Evolutionary conservation across 2,329 filamentous ascomycete species (phyloP), one percentile per base, ranked within the genome.

Genomic region (Clarireedia paspali): DNA sequence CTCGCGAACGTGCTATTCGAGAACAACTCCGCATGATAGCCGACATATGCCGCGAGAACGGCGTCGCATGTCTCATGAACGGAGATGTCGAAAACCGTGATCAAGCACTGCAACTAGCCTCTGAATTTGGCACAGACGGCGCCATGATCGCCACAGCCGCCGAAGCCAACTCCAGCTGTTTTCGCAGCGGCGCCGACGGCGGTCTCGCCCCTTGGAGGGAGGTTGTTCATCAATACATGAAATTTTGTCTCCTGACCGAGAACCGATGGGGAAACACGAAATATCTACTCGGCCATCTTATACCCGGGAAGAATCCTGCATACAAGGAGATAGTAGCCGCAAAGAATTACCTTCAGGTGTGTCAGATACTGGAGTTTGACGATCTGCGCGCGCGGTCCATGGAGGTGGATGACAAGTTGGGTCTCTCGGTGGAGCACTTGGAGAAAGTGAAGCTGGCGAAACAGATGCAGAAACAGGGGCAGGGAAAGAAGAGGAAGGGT

Each of bases 61-160:
- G 92, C 27, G 91, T 99, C 2, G 91, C 92, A 7, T 96, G 92
- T 68, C 73, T 97, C 42, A 91, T 97, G 84, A 99, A 99, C 67
- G 94, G 94, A 48, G 94, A 99, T 66, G 91, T 99, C 0, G 82
- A 79, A 54, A 82, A 77, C 39, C 82, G 88, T 54, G 87, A 89
- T 50, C 77, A 95, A 57, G 92, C 85, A 0, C 67, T 88, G 6
- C 70, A 76, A 57, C 77, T 99, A 6, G 85, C 91, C 59, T 66
- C 80, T 26, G 87, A 96, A 69, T 96, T 82, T 67, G 86, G 85
- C n/a, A 88, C 88, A 5, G 91, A 97, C 67, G 92, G 91, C 5
- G 94, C 89, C 59, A 99, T 99, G 94, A 97, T 99, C 66, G 94
- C 94, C 9, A 94, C 90, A 3, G 81, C 89, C 3, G 94, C 94